phyloP scores from a whole-genome alignment of 169 alveolate genomes.

The Cryptosporidium meleagridis region DNA sequence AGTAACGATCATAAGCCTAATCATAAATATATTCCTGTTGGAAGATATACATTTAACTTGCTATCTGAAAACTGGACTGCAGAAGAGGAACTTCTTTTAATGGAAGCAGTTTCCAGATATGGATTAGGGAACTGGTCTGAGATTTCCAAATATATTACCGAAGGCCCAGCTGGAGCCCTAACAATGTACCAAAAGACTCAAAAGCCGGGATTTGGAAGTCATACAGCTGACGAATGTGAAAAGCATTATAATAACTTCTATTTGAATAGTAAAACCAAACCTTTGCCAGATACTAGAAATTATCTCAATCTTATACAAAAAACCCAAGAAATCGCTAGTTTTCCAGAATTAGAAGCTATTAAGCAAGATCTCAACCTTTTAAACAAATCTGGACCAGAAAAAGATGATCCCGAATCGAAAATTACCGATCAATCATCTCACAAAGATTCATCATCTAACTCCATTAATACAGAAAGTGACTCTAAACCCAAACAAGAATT shows the following conservation, averaged over 20 bases:
- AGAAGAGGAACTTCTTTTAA: constrained; percentile 89
- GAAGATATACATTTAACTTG: constrained; percentile 87
- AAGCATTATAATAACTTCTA: constrained; percentile 83
- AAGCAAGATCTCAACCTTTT: neutral
- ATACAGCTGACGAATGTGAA: constrained; percentile 85
- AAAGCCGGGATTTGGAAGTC: constrained; percentile 42
- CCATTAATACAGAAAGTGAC: neutral
- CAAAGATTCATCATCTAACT: neutral
- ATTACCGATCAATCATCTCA: neutral
- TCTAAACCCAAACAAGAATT: neutral
- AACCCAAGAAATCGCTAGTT: neutral
- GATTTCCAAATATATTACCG: constrained; percentile 70
- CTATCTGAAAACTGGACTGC: constrained; percentile 89
- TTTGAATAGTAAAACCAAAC: constrained; percentile 84
- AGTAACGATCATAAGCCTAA: constrained; percentile 83
- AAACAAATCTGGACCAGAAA: neutral
- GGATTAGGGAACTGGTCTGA: constrained; percentile 92
- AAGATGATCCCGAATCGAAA: neutral
- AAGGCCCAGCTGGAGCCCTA: constrained; percentile 67
- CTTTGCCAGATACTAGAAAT: constrained; percentile 81
- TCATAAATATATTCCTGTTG: constrained; percentile 90
- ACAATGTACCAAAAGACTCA: constrained; percentile 46
- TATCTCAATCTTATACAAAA: constrained; percentile 46
- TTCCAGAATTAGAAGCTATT: neutral
- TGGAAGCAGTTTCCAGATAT: constrained; percentile 90